phyloP scores from a whole-genome alignment of 768 basidiomycete species.

The Suillus placidus region DNA sequence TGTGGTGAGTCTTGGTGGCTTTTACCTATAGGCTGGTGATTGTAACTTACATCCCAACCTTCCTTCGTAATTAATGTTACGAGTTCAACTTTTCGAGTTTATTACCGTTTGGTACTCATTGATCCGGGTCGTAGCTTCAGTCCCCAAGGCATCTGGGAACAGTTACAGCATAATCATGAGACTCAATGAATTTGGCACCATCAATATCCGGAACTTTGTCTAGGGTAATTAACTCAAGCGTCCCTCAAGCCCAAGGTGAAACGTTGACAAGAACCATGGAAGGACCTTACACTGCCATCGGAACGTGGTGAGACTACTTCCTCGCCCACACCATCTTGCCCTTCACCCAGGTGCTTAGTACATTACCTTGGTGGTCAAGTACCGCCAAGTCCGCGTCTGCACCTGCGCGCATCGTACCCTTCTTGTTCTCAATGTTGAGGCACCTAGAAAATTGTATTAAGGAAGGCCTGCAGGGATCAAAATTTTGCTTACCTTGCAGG shows the following conservation, averaged over 20 bases:
- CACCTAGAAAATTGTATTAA: constrained; percentile 45
- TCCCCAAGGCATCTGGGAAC: not conserved
- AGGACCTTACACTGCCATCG: not conserved
- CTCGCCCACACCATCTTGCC: constrained; percentile 72
- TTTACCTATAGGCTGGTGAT: not conserved
- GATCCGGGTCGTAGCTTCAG: not conserved
- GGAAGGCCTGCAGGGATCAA: constrained; percentile 3
- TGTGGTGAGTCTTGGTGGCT: not conserved
- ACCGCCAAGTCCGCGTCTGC: constrained; percentile 86
- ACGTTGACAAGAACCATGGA: not conserved
- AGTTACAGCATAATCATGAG: not conserved
- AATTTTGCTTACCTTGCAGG: constrained; percentile 65
- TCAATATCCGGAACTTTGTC: not conserved
- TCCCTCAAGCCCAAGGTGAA: not conserved
- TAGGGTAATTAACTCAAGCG: not conserved
- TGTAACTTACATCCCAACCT: not conserved
- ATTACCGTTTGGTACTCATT: not conserved
- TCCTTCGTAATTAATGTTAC: not conserved
- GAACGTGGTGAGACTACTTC: constrained; percentile 15
- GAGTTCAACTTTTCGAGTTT: not conserved
- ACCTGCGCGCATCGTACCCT: constrained; percentile 81
- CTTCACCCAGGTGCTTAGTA: constrained; percentile 74
- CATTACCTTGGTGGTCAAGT: constrained; percentile 66
- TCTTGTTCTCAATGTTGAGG: constrained; percentile 75
- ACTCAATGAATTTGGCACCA: not conserved